Evolutionary conservation across 2,329 filamentous ascomycete species (phyloP), one percentile per base, ranked within the genome.

Genomic region (Colletotrichum ledebouriae): DNA sequence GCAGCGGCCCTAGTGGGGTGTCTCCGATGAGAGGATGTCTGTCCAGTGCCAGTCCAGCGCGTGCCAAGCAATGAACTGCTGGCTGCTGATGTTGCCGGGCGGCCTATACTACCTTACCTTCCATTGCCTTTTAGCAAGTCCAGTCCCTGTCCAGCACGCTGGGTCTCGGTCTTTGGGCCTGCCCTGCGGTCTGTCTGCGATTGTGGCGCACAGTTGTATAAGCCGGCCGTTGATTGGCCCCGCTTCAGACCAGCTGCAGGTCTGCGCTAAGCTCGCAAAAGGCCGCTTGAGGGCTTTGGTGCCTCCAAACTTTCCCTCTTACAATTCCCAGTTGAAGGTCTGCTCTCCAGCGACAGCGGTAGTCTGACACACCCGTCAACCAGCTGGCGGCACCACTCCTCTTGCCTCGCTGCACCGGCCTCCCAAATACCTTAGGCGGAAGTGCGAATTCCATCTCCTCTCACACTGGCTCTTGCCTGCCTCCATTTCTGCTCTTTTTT

Each of bases 171-270:
- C 55, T 53, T 47, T 41, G 46, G 46, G 25, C 33, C 47, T 57
- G 53, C 37, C 33, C 47, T 57, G 53, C 17, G 57, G 42, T 56
- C 52, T 59, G 57, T 56, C 52, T 59, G 57, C 64, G 56, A 65
- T 67, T 71, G 72, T 74, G 75, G 74, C 75, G 73, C 71, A 71
- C 72, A 15, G 33, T 65, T 65, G 66, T 62, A 69, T 44, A 42
- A 67, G 59, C 59, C 65, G 66, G 71, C 17, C 47, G 71, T 72
- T 78, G 73, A 79, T 78, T 79, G 77, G 78, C 64, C 72, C 70
- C 72, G 63, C 56, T 56, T 53, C 50, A 69, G 63, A 67, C 73
- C 74, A 72, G 72, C 73, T 75, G 73, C 73, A 74, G 72, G 67
- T 37, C 57, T 69, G 66, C 71, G 72, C 71, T 70, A 72, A 70